Evolutionary conservation across 2,329 filamentous ascomycete genomes (phyloP).

Genomic region (Cladosporium austrohemisphaericum): DNA sequence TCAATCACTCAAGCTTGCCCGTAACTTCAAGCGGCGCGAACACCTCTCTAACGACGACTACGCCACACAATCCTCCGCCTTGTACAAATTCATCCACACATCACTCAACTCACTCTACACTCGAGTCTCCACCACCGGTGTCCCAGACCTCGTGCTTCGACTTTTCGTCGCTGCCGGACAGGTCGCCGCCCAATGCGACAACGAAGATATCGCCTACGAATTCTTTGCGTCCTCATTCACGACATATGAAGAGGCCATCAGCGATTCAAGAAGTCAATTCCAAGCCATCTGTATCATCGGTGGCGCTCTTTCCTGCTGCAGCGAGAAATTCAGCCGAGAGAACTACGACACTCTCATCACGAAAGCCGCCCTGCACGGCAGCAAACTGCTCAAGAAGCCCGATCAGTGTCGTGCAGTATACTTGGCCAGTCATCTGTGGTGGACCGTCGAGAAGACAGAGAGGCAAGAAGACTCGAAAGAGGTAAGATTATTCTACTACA

Average conservation of each 20-base stretch:
- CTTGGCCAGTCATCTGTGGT: conserved; percentile 94
- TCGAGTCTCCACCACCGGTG: conserved; percentile 66
- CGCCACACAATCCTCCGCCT: conserved; percentile 68
- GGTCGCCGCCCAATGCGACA: conserved; percentile 83
- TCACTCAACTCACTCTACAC: conserved; percentile 82
- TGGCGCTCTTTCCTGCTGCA: conserved; percentile 78
- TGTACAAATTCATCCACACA: conserved; percentile 95
- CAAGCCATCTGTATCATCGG: conserved; percentile 95
- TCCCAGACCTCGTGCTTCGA: conserved; percentile 82
- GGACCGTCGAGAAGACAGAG: conserved; percentile 84
- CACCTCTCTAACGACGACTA: conserved; percentile 76
- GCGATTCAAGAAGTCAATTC: conserved; percentile 94
- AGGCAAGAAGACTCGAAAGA: conserved; percentile 54
- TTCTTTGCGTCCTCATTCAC: conserved; percentile 98
- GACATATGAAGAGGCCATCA: conserved; percentile 93
- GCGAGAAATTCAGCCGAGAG: conserved; percentile 81
- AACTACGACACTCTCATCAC: conserved; percentile 99
- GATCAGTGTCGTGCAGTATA: conserved; percentile 98
- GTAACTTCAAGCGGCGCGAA: conserved; percentile 83
- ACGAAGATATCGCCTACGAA: conserved; percentile 95
- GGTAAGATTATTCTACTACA: conserved; percentile 18
- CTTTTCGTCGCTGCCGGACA: conserved; percentile 90
- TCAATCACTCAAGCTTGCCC: conserved; percentile 81
- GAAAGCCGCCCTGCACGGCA: conserved; percentile 93
- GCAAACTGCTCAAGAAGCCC: conserved; percentile 94